Evolutionary conservation across 495 filamentous ascomycete genomes (phyloP), one percentile per base, ranked within the genome.

Genomic region (Penicillium atrosanguineum): DNA sequence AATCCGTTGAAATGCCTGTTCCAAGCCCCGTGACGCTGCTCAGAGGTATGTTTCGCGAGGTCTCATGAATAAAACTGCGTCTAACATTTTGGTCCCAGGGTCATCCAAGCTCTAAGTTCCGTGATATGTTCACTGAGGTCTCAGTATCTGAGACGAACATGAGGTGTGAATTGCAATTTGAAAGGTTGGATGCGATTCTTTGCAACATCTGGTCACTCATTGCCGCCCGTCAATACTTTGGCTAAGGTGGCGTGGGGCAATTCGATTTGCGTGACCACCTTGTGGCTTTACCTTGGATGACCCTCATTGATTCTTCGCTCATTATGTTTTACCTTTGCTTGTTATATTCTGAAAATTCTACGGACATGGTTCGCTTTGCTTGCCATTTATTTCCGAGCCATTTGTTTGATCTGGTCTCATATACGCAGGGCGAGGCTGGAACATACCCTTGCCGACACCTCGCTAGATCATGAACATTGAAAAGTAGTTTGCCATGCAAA

Each of bases 81-180:
- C 40, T 49, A 25, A 42, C 38, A 49, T 43, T 44, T 21, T n/a
- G 9, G 7, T 37, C 16, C 18, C n/a, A 78, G 74, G 70, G 66
- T 70, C 73, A 74, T 76, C 73, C 72, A 74, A 75, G 68, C 73
- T 78, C 73, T 70, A 74, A 75, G 68, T 72, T 78, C 67, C 65
- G 55, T 64, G 62, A 56, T 50, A 65, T 67, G 52, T 58, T 61
- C 57, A 65, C 63, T 59, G 56, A 61, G 56, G 56, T 55, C 58
- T 68, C 69, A 46, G 59, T 44, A 52, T 44, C 55, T 60, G 56
- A 64, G 55, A 62, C 49, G 62, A 62, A 66, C 55, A 52, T 54
- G 54, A 65, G 51, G 55, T 68, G 59, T 66, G 61, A 59, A 69
- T 67, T 63, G 60, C 61, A 63, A 66, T 64, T 63, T 56, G 54